These are phyloP conservation scores for Exophiala sideris DNA, from an alignment of 2,329 filamentous ascomycete species.

Conservation along the genomic window DNA sequence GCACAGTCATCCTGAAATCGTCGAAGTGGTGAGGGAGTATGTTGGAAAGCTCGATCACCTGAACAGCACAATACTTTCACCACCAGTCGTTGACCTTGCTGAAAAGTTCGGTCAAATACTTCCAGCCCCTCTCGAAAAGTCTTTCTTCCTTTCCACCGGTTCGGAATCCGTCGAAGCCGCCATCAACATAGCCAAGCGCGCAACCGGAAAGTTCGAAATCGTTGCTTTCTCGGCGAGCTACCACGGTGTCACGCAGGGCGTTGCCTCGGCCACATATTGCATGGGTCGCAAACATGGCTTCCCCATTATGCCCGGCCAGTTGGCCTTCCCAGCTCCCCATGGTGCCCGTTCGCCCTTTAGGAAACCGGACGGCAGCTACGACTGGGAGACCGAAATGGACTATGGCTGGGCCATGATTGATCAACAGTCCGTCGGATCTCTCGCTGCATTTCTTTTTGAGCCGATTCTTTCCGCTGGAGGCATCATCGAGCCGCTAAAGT, in stretches of 20 bases:
- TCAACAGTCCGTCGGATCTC: slow-evolving; percentile 54
- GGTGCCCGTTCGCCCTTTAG: slow-evolving; percentile 60
- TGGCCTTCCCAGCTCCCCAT: slow-evolving; percentile 53
- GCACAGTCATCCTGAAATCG: slow-evolving; percentile 55
- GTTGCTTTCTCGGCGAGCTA: slow-evolving; percentile 57
- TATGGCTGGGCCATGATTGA: slow-evolving; percentile 63
- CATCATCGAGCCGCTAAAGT: slow-evolving; percentile 53
- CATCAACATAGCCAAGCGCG: slow-evolving; percentile 60
- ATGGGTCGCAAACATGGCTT: slow-evolving; percentile 49
- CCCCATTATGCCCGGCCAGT: neutral
- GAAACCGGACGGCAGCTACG: slow-evolving; percentile 57
- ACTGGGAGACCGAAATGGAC: slow-evolving; percentile 62
- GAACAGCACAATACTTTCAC: slow-evolving; percentile 55
- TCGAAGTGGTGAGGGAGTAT: slow-evolving; percentile 50
- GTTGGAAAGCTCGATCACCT: slow-evolving; percentile 56
- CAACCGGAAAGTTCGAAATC: slow-evolving; percentile 62
- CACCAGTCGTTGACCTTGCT: slow-evolving; percentile 53
- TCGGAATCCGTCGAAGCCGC: slow-evolving; percentile 59
- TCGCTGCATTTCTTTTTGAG: slow-evolving; percentile 62
- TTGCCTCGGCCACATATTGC: slow-evolving; percentile 43
- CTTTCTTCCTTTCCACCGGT: slow-evolving; percentile 57
- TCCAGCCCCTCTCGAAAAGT: slow-evolving; percentile 49
- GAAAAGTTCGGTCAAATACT: slow-evolving; percentile 49
- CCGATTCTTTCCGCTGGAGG: slow-evolving; percentile 57
- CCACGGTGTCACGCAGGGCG: slow-evolving; percentile 57